These are phyloP conservation scores for Gastrodia elata DNA, from an alignment of 106 monocot genomes.

Conservation along the genomic window DNA sequence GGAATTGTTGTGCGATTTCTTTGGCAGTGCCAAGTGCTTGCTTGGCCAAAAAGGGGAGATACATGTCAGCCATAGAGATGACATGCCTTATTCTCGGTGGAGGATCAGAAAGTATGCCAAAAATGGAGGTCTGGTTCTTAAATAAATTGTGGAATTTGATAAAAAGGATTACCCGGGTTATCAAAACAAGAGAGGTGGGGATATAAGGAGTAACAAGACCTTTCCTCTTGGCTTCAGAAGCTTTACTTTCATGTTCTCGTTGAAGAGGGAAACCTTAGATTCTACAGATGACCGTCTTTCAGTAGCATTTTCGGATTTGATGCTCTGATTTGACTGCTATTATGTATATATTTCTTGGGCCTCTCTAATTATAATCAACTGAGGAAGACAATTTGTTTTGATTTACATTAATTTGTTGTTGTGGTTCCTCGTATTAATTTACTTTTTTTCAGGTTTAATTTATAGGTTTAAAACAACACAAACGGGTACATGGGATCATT, in stretches of 20 bases:
- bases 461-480: no score
- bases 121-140: neutral
- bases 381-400: no score
- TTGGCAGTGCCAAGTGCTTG: neutral
- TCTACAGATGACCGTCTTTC: neutral
- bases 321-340: neutral
- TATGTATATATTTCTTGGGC: no score
- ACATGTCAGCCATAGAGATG: slow-evolving; percentile 11
- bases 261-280: neutral
- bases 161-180: slow-evolving; percentile 16
- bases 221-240: slow-evolving; percentile 8
- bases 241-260: slow-evolving; percentile 16
- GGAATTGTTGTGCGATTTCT: neutral
- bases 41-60: slow-evolving; percentile 3
- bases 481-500: no score
- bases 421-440: no score
- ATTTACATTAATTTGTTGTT: no score
- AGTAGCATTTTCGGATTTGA: neutral
- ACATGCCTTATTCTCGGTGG: slow-evolving; percentile 3
- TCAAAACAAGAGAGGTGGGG: slow-evolving; percentile 18
- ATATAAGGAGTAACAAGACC: slow-evolving; percentile 13
- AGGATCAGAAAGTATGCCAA: slow-evolving; percentile 2
- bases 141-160: slow-evolving; percentile 3
- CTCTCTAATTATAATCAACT: no score
- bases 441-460: no score